Conservation (phyloP, 1,284 basidiomycete genomes). For the Cutaneotrichosporon sp. region DNA sequence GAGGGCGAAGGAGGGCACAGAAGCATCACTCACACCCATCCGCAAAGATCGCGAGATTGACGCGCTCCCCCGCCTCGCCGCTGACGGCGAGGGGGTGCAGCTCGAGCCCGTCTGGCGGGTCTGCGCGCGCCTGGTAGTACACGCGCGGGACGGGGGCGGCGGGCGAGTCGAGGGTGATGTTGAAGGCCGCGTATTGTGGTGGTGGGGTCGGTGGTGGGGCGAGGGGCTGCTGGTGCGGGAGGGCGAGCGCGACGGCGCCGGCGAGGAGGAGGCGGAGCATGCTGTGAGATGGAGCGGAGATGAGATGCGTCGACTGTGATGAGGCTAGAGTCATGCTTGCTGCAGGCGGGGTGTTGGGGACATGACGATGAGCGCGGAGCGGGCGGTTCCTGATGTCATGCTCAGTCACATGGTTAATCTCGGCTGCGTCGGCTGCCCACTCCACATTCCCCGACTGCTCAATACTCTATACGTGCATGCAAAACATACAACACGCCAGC, state of each 20-base stretch:
- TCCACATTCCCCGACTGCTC: neutral
- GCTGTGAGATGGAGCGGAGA: too few relatives aligned
- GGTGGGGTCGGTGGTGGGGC: neutral
- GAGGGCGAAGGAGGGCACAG: too few relatives aligned
- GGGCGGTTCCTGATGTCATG: neutral
- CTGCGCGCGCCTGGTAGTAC: neutral
- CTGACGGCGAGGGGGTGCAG: conserved; percentile 64
- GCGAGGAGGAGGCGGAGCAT: neutral
- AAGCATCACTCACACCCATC: conserved; percentile 82
- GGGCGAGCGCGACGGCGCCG: neutral
- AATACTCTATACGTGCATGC: neutral
- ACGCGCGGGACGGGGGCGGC: conserved; percentile 6
- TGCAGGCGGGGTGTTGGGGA: too few relatives aligned
- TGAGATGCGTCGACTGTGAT: too few relatives aligned
- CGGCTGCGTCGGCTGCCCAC: neutral
- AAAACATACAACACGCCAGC: conserved; percentile 2
- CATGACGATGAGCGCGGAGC: too few relatives aligned
- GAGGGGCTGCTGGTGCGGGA: neutral
- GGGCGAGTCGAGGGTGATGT: conserved; percentile 4
- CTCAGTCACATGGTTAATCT: neutral
- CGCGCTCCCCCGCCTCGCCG: conserved; percentile 64
- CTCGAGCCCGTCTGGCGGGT: conserved; percentile 52
- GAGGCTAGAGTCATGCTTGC: too few relatives aligned
- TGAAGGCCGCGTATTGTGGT: neutral
- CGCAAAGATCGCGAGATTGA: conserved; percentile 76